Base-by-base conservation (phyloP, 2,329 filamentous ascomycete genomes). In the Aspergillus carbonarius region DNA sequence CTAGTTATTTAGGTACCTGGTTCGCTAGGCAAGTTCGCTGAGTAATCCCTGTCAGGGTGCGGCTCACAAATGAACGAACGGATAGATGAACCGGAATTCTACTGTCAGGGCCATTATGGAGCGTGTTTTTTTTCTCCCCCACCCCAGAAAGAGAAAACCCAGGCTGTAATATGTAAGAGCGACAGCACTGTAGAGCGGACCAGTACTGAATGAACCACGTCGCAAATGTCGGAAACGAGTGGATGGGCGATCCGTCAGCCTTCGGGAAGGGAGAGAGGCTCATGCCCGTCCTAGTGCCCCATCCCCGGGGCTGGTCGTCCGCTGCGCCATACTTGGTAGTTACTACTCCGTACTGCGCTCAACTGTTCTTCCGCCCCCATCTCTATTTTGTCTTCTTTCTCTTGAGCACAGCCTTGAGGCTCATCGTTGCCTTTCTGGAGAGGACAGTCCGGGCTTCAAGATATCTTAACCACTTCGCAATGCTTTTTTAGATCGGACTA, bases 401-500 rank as follows among this genome's bases (percentile, higher is more conserved):
- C 44, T 48, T 32, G 15, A 27, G n/a, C 25, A 30, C 44, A 47
- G 44, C 25, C n/a, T 48, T 30, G 25, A 30, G 20, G 39, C 18
- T 18, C 39, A 42, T 17, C 39, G 17, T 40, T 42, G 39, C 39
- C 39, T 42, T 47, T 47, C 23, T 30, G 42, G 7, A 47, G 6
- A 47, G 25, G 15, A 48, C 8, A n/a, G 25, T 30, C 25, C 44
- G 15, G 25, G 20, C 42, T 27, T 30, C 23, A 47, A 30, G 20
- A 42, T 18, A 46, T 58, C 54, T 23, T 54, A 32, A 51, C 27
- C 50, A 59, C 32, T 55, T 47, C 60, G 59, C 61, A 62, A 63
- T 66, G 61, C 37, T 61, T 52, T 32, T 55, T 63, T 59, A 61
- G 55, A 50, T 48, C 35, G 37, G 40, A 49, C 37, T 30, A 8